These are phyloP conservation scores for Clitoria ternatea DNA, from an alignment of 306 rosid species.

Conservation along the genomic window DNA sequence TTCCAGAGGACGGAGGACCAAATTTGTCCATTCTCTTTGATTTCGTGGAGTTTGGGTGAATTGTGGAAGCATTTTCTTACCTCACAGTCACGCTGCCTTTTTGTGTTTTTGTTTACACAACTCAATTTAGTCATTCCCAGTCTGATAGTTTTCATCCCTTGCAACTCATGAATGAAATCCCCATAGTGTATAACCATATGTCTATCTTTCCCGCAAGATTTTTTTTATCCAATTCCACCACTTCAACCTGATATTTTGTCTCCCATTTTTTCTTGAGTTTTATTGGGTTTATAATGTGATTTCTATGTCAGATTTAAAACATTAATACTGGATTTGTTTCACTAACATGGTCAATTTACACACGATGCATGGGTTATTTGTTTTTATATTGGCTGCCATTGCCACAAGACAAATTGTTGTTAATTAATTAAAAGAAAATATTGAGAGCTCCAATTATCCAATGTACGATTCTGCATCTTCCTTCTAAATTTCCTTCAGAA, in stretches of 20 bases:
- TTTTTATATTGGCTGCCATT: background rate
- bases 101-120: background rate
- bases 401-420: background rate
- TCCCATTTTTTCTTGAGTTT: background rate
- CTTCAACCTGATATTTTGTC: background rate
- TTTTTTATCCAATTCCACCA: background rate
- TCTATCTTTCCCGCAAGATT: background rate
- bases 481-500: background rate
- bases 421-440: background rate
- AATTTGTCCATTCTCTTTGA: background rate
- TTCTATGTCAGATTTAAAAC: background rate
- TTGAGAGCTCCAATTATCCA: background rate
- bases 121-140: background rate
- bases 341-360: background rate
- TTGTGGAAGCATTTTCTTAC: background rate
- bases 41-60: background rate
- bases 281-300: background rate
- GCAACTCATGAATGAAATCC: background rate
- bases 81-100: background rate
- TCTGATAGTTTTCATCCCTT: background rate
- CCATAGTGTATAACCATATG: background rate
- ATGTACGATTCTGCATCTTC: background rate
- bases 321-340: background rate
- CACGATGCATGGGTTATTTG: background rate
- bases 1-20: too few species aligned